Conservation (phyloP, 1,284 basidiomycete genomes). For the Microbotryum saponariae region DNA sequence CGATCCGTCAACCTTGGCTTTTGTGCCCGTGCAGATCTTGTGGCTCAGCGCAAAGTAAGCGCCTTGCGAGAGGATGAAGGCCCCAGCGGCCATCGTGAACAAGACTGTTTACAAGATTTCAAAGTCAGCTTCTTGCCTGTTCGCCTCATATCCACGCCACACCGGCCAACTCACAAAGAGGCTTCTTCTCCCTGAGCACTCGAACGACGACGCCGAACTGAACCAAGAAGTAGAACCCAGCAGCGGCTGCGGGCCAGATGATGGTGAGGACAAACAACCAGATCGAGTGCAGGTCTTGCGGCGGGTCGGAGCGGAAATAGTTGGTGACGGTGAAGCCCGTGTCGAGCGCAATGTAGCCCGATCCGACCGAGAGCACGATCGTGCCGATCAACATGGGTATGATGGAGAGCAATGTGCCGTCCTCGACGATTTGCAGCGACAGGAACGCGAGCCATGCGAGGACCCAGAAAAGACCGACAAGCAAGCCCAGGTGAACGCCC, state of each 20-base stretch:
- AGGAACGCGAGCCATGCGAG: constrained; percentile 35
- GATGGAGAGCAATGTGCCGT: constrained; percentile 33
- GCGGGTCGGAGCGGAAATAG: constrained; percentile 34
- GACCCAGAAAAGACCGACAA: constrained; percentile 30
- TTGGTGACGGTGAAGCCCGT: constrained; percentile 34
- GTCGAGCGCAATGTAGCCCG: constrained; percentile 36
- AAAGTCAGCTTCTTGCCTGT: background rate
- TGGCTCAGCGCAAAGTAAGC: constrained; percentile 33
- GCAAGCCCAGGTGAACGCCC: constrained; percentile 27
- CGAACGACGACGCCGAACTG: constrained; percentile 31
- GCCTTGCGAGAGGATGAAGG: constrained; percentile 32
- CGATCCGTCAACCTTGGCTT: constrained; percentile 31
- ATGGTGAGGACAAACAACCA: constrained; percentile 36
- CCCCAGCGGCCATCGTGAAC: constrained; percentile 29
- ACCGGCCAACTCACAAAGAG: constrained; percentile 26
- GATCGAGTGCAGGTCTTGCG: constrained; percentile 26
- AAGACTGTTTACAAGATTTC: constrained; percentile 5
- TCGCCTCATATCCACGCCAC: background rate
- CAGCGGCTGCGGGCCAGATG: constrained; percentile 33
- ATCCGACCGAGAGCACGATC: constrained; percentile 28
- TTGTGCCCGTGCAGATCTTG: constrained; percentile 32
- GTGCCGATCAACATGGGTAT: constrained; percentile 21
- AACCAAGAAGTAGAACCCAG: constrained; percentile 30
- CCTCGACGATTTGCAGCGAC: constrained; percentile 36
- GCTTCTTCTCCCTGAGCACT: constrained; percentile 34